A percentile compares a stretch with the other conserved stretches of the same genome.
These are phyloP conservation scores for Metarhizium anisopliae DNA, from an alignment of 2,329 filamentous ascomycete genomes.

Conservation along the genomic window DNA sequence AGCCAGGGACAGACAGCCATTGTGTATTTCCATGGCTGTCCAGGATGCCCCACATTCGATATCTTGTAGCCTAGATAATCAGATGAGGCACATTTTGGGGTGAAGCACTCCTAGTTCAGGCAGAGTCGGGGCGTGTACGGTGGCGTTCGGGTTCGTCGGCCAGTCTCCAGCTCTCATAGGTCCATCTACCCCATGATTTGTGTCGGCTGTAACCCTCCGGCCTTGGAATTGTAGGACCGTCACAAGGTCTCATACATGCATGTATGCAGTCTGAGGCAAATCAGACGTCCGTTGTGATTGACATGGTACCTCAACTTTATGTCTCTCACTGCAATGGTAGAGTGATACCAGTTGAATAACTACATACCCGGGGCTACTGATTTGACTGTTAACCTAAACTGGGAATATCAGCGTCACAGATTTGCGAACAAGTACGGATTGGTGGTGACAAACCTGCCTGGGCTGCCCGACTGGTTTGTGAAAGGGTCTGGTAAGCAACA, in stretches of 20 bases:
- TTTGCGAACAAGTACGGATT: not conserved
- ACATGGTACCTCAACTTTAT: not conserved
- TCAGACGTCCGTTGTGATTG: not conserved
- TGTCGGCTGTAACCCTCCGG: not conserved
- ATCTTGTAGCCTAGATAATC: not conserved
- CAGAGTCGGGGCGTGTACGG: not conserved
- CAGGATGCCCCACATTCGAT: not conserved
- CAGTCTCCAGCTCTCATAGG: not conserved
- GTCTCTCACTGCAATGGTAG: not conserved
- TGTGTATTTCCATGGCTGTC: not conserved
- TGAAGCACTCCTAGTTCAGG: not conserved
- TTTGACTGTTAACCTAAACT: not conserved
- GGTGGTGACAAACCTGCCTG: not conserved
- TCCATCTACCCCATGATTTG: not conserved
- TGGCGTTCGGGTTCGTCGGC: not conserved
- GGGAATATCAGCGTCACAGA: not conserved
- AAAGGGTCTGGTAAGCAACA: not conserved
- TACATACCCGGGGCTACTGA: not conserved
- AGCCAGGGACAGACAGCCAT: not conserved
- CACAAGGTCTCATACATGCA: not conserved
- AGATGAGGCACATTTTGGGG: not conserved
- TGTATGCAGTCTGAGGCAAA: not conserved
- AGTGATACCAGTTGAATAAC: not conserved
- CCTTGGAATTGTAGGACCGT: not conserved
- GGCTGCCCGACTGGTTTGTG: not conserved